phyloP scores from a whole-genome alignment of 129 eudicot species.

The Artemisia tridentata region DNA sequence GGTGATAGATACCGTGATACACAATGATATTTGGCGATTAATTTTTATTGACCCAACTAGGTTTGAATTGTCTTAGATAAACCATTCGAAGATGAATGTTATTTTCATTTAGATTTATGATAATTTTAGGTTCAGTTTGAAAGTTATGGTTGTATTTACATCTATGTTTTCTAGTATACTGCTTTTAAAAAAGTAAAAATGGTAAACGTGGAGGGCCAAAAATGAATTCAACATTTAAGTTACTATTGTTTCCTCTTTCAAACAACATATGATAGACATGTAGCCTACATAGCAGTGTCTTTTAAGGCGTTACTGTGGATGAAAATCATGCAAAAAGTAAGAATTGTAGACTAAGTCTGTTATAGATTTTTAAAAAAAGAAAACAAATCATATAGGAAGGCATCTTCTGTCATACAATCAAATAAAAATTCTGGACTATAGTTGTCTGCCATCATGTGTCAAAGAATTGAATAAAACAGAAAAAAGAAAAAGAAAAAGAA shows the following conservation, averaged over 20 bases:
- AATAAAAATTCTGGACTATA: too few relatives aligned
- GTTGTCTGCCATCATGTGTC: not conserved
- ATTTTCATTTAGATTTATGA: not conserved
- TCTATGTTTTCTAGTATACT: not conserved
- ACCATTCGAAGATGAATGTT: not conserved
- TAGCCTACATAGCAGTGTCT: not conserved
- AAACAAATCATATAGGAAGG: not conserved
- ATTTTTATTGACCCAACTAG: not conserved
- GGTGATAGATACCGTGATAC: not conserved
- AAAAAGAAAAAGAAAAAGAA: too few relatives aligned
- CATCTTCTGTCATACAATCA: too few relatives aligned
- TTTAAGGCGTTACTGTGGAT: not conserved
- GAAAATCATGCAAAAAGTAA: not conserved
- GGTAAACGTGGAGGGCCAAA: not conserved
- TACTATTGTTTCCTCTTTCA: not conserved
- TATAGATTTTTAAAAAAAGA: not conserved
- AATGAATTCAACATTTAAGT: not conserved
- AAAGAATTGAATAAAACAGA: not conserved
- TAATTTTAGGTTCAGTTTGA: not conserved
- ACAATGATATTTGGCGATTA: not conserved
- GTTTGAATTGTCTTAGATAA: not conserved
- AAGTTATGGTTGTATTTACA: not conserved
- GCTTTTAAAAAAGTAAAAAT: not conserved
- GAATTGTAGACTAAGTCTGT: not conserved
- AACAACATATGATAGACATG: not conserved